A percentile compares a stretch with the other conserved stretches of the same genome.
Conservation (phyloP, 306 rosid genomes). For the Heteromeles arbutifolia region DNA sequence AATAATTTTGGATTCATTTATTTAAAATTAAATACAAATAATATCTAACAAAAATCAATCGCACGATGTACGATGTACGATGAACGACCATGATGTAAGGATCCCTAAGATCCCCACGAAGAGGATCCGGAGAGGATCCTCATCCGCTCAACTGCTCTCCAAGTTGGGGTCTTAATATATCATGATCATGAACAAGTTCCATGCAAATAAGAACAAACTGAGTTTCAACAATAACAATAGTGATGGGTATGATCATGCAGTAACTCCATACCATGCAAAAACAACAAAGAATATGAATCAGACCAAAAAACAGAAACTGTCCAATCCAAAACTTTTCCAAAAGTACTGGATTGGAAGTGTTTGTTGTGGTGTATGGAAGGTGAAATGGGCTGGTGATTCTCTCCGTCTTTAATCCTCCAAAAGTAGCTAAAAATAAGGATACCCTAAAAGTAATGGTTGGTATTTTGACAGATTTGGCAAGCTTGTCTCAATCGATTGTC, state of each 20-base stretch:
- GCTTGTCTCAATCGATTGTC: constrained; percentile 18
- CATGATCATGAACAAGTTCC: neutral
- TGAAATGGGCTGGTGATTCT: constrained; percentile 12
- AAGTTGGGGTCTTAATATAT: neutral
- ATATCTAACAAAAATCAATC: no score
- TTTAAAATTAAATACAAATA: no score
- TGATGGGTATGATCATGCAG: neutral
- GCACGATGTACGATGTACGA: fast-evolving
- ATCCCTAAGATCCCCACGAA: no score
- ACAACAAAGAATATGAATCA: neutral
- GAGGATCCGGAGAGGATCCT: no score
- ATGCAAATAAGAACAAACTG: neutral
- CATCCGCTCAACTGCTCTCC: no score
- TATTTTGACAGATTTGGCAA: constrained; percentile 23
- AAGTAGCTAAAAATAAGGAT: constrained; percentile 60
- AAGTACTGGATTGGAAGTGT: no score
- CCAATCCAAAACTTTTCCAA: neutral
- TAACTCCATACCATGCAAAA: neutral
- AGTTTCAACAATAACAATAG: neutral
- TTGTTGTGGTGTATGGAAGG: constrained; percentile 7
- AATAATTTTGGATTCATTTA: no score
- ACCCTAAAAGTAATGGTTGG: constrained; percentile 17
- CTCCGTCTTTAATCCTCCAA: constrained; percentile 21
- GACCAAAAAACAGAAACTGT: neutral
- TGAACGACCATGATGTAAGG: no score